These are phyloP conservation scores for Fragilariopsis cylindrus DNA, from an alignment of 108 stramenopile genomes.

Conservation along the genomic window DNA sequence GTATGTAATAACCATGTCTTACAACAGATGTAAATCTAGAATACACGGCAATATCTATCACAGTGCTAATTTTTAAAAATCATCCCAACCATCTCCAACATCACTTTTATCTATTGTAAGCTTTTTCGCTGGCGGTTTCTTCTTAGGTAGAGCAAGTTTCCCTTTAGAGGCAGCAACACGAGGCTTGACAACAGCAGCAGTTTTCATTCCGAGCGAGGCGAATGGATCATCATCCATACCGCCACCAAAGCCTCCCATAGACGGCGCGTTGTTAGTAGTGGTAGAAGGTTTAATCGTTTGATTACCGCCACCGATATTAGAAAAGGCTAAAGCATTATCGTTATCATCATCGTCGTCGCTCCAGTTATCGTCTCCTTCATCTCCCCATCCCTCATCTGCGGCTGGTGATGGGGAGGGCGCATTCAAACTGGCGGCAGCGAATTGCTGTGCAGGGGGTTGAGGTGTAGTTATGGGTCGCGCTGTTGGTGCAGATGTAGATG, in stretches of 20 bases:
- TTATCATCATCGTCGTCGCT: slow-evolving; percentile 52
- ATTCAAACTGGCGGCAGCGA: slow-evolving; percentile 13
- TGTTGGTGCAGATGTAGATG: slow-evolving; percentile 29
- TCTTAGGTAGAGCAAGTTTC: slow-evolving; percentile 40
- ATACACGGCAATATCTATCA: no score
- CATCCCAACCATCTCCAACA: slow-evolving; percentile 84
- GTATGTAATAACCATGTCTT: no score
- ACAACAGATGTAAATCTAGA: no score
- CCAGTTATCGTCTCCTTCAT: slow-evolving; percentile 38
- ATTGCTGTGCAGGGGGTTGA: slow-evolving; percentile 12
- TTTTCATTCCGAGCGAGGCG: slow-evolving; percentile 23
- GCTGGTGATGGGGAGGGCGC: slow-evolving; percentile 26
- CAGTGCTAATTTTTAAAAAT: slow-evolving; percentile 53
- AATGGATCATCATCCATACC: slow-evolving; percentile 31
- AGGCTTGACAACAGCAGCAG: background rate
- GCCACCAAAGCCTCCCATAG: slow-evolving; percentile 24
- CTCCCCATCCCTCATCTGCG: slow-evolving; percentile 59
- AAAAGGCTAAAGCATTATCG: slow-evolving; percentile 19
- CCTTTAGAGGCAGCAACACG: slow-evolving; percentile 7
- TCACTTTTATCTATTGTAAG: slow-evolving; percentile 42
- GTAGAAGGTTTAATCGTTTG: background rate
- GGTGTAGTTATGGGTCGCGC: slow-evolving; percentile 15
- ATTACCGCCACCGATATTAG: slow-evolving; percentile 19
- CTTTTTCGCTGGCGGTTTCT: slow-evolving; percentile 37
- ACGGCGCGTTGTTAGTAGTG: background rate